Base-by-base conservation (phyloP, 2,329 filamentous ascomycete species). In the Rutstroemia sp. region DNA sequence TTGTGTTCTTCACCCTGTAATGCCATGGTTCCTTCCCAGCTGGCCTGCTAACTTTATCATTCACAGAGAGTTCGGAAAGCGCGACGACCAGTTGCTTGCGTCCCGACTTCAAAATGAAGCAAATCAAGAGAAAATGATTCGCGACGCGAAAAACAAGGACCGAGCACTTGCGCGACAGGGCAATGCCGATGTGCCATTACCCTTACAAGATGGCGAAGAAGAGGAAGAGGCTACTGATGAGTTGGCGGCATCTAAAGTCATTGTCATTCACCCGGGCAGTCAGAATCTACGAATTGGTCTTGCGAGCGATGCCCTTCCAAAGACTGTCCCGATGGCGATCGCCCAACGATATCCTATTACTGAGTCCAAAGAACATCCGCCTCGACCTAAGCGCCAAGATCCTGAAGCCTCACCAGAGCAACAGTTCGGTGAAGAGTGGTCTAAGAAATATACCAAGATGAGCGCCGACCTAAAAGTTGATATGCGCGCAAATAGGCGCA, bases 211-310 rank as follows among this genome's bases (percentile, higher is more conserved):
- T 5, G 65, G 67, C n/a, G 50, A 53, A 59, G 69, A 69, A 56
- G 71, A 71, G 48, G 80, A 83, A n/a, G 77, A 77, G 49, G 77
- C 79, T 56, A 75, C 79, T 14, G 80, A 85, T 65, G 82, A 83
- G 45, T 76, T 84, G 50, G 86, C 90, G 63, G 87, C 91, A 5
- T 92, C 91, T 9, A 95, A 92, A 71, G 87, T 95, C 59, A 92
- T 99, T 68, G 88, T 97, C 59, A 90, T 99, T 65, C 94, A 99
- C 69, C 85, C 92, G 2, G 94, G 94, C 30, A 97, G 92, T 69
- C 92, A 97, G 72, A 97, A 97, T 63, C 75, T 99, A 61, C 85
- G 94, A 49, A 92, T 99, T 65, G 94, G 94, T 0, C 84, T 97
- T 59, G 92, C 92, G n/a, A 96, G 89, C 66, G 94, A 99, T 73